Evolutionary conservation across 495 filamentous ascomycete species (phyloP).

Genomic region (Sordaria brevicollis): DNA sequence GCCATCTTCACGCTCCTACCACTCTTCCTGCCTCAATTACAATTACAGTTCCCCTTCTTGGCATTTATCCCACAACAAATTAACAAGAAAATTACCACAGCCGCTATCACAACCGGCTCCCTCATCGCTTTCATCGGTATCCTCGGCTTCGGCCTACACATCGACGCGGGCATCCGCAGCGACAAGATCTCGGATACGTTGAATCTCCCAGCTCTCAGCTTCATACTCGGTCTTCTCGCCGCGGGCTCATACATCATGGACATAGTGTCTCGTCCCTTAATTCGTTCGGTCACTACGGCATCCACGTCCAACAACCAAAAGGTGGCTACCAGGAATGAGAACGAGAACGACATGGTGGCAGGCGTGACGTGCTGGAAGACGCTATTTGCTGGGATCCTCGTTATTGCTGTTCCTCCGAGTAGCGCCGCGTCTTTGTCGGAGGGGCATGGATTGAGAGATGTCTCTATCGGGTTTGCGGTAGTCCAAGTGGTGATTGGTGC

Average conservation of each 20-base stretch:
- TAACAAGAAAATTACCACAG: conserved; percentile 16
- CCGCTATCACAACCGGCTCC: conserved; percentile 22
- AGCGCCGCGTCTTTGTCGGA: conserved; percentile 12
- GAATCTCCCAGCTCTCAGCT: conserved; percentile 26
- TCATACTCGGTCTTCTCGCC: conserved; percentile 32
- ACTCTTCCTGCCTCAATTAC: background rate
- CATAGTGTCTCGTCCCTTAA: conserved; percentile 23
- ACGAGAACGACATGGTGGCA: conserved; percentile 31
- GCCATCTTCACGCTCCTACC: conserved; percentile 12
- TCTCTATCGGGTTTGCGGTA: conserved; percentile 24
- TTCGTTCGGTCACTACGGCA: conserved; percentile 25
- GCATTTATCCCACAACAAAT: conserved; percentile 10
- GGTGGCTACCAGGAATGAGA: conserved; percentile 27
- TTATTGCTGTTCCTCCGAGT: conserved; percentile 24
- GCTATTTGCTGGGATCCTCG: conserved; percentile 26
- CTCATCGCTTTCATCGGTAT: conserved; percentile 28
- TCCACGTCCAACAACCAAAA: conserved; percentile 30
- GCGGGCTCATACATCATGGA: conserved; percentile 23
- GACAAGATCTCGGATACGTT: conserved; percentile 9
- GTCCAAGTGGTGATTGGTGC: conserved; percentile 23
- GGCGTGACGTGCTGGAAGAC: conserved; percentile 22
- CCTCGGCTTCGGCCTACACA: conserved; percentile 31
- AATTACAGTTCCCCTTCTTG: conserved; percentile 1
- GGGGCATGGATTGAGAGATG: conserved; percentile 21
- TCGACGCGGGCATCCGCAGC: conserved; percentile 18